phyloP scores from a whole-genome alignment of 768 basidiomycete species.

The Leccinum obscurum region DNA sequence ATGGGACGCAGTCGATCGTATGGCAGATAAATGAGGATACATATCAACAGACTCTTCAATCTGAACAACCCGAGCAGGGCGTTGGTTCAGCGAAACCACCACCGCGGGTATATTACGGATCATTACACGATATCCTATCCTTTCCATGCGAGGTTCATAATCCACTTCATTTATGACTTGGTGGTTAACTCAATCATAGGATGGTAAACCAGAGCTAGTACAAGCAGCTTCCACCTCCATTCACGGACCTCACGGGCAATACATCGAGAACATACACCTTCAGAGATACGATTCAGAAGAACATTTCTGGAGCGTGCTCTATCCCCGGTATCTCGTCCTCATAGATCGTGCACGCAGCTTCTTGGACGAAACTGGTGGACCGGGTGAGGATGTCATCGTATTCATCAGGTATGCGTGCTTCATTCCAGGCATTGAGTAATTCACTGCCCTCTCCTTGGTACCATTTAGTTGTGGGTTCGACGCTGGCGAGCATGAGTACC shows the following conservation, averaged over 20 bases:
- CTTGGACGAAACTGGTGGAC: conserved; percentile 61
- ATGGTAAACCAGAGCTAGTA: conserved; percentile 74
- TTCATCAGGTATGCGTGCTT: conserved; percentile 73
- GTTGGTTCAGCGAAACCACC: conserved; percentile 38
- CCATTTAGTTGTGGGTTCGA: conserved; percentile 84
- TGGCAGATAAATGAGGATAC: conserved; percentile 94
- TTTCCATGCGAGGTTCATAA: conserved; percentile 82
- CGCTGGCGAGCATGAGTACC: conserved; percentile 88
- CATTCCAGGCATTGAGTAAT: not conserved
- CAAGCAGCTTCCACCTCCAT: conserved; percentile 72
- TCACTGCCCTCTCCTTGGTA: not conserved
- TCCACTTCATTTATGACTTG: not conserved
- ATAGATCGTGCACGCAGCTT: conserved; percentile 72
- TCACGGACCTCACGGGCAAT: conserved; percentile 18
- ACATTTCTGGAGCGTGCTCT: conserved; percentile 44
- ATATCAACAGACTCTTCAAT: conserved; percentile 56
- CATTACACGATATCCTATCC: conserved; percentile 90
- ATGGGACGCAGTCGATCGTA: conserved; percentile 89
- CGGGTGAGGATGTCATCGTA: conserved; percentile 70
- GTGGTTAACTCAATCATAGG: conserved; percentile 43
- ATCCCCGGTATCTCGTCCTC: conserved; percentile 60
- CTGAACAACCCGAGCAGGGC: conserved; percentile 33
- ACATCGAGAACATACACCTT: conserved; percentile 33
- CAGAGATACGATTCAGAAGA: conserved; percentile 16
- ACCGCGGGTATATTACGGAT: conserved; percentile 81